These are phyloP conservation scores for Trametes meyenii DNA, from an alignment of 768 basidiomycete genomes.

Conservation along the genomic window DNA sequence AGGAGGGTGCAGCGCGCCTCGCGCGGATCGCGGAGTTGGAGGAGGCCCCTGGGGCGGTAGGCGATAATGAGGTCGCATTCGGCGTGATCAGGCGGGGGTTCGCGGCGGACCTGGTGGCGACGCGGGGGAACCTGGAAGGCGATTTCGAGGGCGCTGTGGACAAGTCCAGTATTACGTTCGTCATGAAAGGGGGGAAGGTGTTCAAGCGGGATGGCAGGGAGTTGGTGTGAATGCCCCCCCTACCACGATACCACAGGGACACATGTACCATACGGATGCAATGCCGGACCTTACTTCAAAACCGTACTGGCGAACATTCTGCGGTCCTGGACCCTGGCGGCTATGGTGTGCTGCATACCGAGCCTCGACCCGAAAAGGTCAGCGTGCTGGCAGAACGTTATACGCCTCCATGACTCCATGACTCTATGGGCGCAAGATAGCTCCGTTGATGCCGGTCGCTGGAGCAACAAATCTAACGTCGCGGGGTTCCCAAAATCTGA, in stretches of 20 bases:
- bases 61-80: slow-evolving; percentile 58
- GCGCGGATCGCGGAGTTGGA: slow-evolving; percentile 30
- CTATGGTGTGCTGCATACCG: no score
- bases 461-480: not conserved
- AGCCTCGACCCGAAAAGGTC: no score
- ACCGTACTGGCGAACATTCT: no score
- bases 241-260: not conserved
- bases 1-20: slow-evolving; percentile 31
- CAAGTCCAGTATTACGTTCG: slow-evolving; percentile 50
- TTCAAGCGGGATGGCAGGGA: slow-evolving; percentile 45
- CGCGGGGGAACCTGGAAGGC: slow-evolving; percentile 38
- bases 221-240: not conserved
- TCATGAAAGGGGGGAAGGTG: slow-evolving; percentile 60
- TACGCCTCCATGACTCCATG: not conserved
- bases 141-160: slow-evolving; percentile 51
- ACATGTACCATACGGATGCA: not conserved
- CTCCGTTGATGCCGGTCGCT: slow-evolving; percentile 6
- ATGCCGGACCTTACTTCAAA: not conserved
- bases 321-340: no score
- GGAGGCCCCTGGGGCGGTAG: slow-evolving; percentile 35
- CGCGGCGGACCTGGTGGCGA: slow-evolving; percentile 53
- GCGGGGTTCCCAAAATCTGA: not conserved
- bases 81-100: slow-evolving; percentile 57
- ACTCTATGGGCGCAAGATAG: not conserved
- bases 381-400: no score